Evolutionary conservation across 257 asterid genomes (phyloP), one percentile per base, ranked within the genome.

Genomic region (Fraxinus quadrangulata): DNA sequence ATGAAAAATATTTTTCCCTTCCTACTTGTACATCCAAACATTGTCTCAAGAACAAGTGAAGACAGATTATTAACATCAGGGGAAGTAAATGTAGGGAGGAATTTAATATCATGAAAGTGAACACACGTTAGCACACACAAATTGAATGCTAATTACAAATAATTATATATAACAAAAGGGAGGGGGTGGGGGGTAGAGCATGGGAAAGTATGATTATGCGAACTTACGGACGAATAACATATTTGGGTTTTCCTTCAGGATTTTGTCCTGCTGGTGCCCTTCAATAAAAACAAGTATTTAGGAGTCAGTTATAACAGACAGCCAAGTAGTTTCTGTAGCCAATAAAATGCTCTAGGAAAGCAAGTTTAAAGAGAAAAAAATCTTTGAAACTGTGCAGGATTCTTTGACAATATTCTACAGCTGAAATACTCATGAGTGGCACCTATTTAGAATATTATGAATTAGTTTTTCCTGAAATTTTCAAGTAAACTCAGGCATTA

Each of bases 191-290:
- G n/a, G n/a, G n/a, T n/a, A n/a, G n/a, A n/a, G n/a, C 68, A 63
- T 56, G 8, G 9, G 61, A 78, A 39, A 67, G 59, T 16, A 67
- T 3, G 69, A 81, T 30, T 33, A 36, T 14, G 49, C 83, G 17
- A 70, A 84, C 99, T 90, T 88, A 94, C 99, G 99, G 98, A 82
- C 99, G 96, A 78, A 90, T 88, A 72, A 84, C 90, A 81, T 86
- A 95, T 89, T 95, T 95, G 82, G 93, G 84, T 81, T 89, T 91
- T 81, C 99, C 98, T 77, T 95, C 99, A 74, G 92, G 89, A 89
- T 91, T 88, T 83, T 88, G 92, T 56, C 90, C 98, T 13, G 71
- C 74, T 76, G 97, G 96, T 51, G 99, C 97, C 89, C 99, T 94
- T 73, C 83, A 84, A 80, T 67, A 74, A 83, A 73, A 70, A 45